Percentiles rank a stretch among this genome's conserved stretches.
Conservation (phyloP, 2,329 filamentous ascomycete species). For the Verticillium alfalfae region DNA sequence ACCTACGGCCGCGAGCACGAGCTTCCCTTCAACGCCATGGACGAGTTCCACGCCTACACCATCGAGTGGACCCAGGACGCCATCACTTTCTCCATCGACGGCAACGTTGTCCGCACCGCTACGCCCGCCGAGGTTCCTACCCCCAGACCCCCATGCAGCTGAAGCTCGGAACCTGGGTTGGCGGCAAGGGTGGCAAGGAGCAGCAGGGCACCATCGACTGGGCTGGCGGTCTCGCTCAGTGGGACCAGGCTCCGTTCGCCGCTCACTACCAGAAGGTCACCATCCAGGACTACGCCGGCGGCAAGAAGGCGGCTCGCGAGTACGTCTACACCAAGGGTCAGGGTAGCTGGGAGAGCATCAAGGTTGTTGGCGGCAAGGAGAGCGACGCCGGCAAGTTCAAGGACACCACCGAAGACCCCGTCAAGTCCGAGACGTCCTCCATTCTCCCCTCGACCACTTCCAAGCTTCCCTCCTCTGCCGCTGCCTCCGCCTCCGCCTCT, state of each 20-base stretch:
- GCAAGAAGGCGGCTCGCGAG: constrained; percentile 16
- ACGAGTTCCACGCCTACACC: constrained; percentile 56
- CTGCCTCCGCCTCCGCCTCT: neutral
- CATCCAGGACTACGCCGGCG: constrained; percentile 22
- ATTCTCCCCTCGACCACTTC: constrained; percentile 32
- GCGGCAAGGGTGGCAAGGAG: constrained; percentile 38
- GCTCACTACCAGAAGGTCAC: constrained; percentile 18
- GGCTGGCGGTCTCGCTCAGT: constrained; percentile 52
- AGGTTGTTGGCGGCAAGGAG: constrained; percentile 19
- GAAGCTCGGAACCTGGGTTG: constrained; percentile 55
- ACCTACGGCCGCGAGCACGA: constrained; percentile 43
- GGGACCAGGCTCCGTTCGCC: constrained; percentile 17
- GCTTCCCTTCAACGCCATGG: constrained; percentile 30
- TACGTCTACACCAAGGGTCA: constrained; percentile 21
- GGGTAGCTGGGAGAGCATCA: constrained; percentile 20
- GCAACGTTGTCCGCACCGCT: constrained; percentile 36
- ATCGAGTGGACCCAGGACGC: constrained; percentile 59
- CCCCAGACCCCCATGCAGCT: constrained; percentile 67
- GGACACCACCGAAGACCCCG: neutral
- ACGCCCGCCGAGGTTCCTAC: constrained; percentile 46
- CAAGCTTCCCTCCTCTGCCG: constrained; percentile 11
- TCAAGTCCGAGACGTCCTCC: constrained; percentile 23
- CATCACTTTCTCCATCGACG: constrained; percentile 56
- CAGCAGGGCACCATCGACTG: constrained; percentile 57
- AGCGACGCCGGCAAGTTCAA: neutral